Conservation (phyloP, 2,329 filamentous ascomycete species). For the Lasiodiplodia sp. region DNA sequence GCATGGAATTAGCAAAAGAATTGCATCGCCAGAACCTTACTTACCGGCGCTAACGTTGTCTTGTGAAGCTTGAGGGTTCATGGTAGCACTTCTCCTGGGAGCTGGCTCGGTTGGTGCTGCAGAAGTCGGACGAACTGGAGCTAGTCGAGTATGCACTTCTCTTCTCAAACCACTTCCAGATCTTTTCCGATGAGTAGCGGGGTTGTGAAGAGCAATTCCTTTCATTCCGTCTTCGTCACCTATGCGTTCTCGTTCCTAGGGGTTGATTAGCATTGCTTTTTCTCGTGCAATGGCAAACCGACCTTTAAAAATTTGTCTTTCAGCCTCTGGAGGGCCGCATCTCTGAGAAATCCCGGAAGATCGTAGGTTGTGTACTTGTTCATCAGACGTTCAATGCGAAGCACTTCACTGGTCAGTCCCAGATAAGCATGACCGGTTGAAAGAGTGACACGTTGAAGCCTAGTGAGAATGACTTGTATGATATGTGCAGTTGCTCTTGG, state of each 20-base stretch:
- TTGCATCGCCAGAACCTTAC: background rate
- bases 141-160: conserved; percentile 74
- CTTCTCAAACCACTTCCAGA: conserved; percentile 79
- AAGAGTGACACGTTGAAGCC: conserved; percentile 92
- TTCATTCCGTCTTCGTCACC: conserved; percentile 84
- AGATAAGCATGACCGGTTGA: conserved; percentile 95
- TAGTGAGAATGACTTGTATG: conserved; percentile 94
- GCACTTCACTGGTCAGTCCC: conserved; percentile 86
- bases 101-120: conserved; percentile 35
- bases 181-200: conserved; percentile 69
- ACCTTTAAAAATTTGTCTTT: conserved; percentile 86
- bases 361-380: conserved; percentile 91
- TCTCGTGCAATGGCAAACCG: background rate
- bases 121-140: conserved; percentile 50
- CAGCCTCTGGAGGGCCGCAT: conserved; percentile 79
- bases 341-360: conserved; percentile 87
- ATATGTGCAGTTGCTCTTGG: conserved; percentile 97
- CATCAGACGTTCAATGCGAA: conserved; percentile 93
- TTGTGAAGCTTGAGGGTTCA: conserved; percentile 39
- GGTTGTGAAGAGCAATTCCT: conserved; percentile 94
- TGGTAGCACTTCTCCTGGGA: conserved; percentile 30
- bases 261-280: background rate
- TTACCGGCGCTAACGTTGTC: conserved; percentile 42
- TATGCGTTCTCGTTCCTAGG: conserved; percentile 76
- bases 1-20: background rate